These are phyloP conservation scores for Eucalyptus erythrocorys DNA, from an alignment of 345 rosid genomes.

Conservation along the genomic window DNA sequence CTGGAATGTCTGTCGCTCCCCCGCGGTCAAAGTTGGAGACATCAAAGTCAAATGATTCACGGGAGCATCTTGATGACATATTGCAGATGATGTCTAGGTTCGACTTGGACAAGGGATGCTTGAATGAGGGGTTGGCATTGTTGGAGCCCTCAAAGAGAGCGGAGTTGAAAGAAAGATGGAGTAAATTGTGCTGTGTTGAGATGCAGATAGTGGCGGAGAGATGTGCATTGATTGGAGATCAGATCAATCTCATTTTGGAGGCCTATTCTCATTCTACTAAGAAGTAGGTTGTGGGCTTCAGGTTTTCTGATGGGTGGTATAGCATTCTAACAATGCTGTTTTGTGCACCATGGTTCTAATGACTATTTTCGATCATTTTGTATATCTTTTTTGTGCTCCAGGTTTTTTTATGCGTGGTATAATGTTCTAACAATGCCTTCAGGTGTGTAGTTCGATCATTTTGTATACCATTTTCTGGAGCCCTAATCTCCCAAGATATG, in stretches of 20 bases:
- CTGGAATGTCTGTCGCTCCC: background rate
- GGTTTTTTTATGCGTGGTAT: background rate
- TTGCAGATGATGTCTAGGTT: background rate
- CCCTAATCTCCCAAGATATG: no score
- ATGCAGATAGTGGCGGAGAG: background rate
- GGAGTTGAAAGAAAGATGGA: slow-evolving; percentile 3
- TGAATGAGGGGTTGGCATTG: background rate
- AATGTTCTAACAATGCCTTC: background rate
- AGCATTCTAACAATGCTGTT: background rate
- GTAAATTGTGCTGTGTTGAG: background rate
- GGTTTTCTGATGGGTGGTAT: background rate
- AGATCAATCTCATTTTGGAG: background rate
- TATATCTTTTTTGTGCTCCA: background rate
- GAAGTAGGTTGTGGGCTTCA: background rate
- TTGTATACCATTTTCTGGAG: background rate
- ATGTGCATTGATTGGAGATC: background rate
- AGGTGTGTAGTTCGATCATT: background rate
- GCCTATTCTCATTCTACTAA: background rate
- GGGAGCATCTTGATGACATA: background rate
- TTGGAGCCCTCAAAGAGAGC: background rate
- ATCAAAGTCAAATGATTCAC: background rate
- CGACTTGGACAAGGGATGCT: background rate
- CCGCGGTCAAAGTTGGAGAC: background rate
- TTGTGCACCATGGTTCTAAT: background rate
- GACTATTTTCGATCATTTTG: background rate